Base-by-base conservation (phyloP, 306 rosid genomes). In the Begonia fuchsioides region DNA sequence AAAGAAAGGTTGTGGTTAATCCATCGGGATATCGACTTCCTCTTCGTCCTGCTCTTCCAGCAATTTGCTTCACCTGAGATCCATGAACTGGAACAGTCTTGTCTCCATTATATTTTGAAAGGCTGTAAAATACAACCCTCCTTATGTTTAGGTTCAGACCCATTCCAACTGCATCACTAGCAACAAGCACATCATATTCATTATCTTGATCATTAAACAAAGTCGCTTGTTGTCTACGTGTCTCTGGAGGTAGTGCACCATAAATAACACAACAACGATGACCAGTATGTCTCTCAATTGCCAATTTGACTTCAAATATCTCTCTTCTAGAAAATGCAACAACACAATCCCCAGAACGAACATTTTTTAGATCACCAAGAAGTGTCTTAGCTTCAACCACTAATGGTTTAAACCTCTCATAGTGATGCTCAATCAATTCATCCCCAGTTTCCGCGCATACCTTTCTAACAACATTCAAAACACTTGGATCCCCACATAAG, bases 131-230 rank as follows among this genome's bases (percentile, higher is more conserved):
- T 60, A 88, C 72, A 43, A 88, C 95, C 71, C 93, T 78, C 72
- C 97, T 64, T 43, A 88, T 88, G 61, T 88, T 88, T 32, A 88
- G 95, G 68, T 88, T 88, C 54, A 88, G 72, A 53, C 95, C 97
- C 95, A 88, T 88, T 71, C 97, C 97, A 54, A 83, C 86, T 3
- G 97, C 93, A 71, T 88, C 97, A 65, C 93, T 84, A 51, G 97
- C 86, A 39, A 88, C 97, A 46, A 84, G 80, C 61, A 88, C 90
- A 32, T 88, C 82, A 39, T 63, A 88, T 67, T 76, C 90, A 62
- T 79, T 88, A 63, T 54, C 72, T 59, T 76, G 93, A 39, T 78
- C 87, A 44, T 88, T 88, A 64, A 84, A 88, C 70, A 88, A 69
- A 61, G 32, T 84, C 11, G 90, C 97, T 70, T 88, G 95, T 43